Base-by-base conservation (phyloP, 768 basidiomycete genomes). In the Lactarius tabidus region DNA sequence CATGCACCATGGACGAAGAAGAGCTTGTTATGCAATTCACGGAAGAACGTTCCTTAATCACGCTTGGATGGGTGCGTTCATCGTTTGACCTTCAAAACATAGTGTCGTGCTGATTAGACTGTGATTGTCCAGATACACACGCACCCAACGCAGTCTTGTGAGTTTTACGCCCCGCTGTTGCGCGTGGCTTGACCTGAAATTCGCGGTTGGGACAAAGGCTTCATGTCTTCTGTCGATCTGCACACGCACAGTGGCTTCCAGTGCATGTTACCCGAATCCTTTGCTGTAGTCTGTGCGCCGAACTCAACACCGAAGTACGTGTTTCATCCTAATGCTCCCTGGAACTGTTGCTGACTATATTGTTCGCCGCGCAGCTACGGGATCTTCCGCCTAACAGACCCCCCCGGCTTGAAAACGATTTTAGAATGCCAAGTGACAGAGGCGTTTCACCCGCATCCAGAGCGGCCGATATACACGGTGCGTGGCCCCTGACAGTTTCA, bases 151-250 rank as follows among this genome's bases (percentile, higher is more conserved):
- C 93, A 95, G 69, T 88, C 89, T 61, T 94, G 93, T 87, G 67
- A 65, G 85, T 79, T 10, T n/a, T 35, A 9, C 36, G 38, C 26
- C 43, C 36, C 33, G 17, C 23, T 2, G 7, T 31, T 20, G 48
- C n/a, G 17, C 45, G 31, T 65, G 41, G 33, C 58, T 61, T 43
- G 31, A 28, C n/a, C 54, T 53, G 6, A 63, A 48, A 67, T 70
- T 38, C 66, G 45, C 7, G 28, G 35, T 51, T 33, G 53, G 54
- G 28, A 35, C 38, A 48, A 64, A 89, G 87, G 87, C 75, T 97
- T 97, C 78, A 93, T 96, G 90, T 95, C 93, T 7, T 95, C 93
- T 9, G 88, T 95, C 20, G 94, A 96, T 74, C 75, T 97, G 26
- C 94, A 97, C 70, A 95, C 93, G 3, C 94, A 95, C 74, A 87